Evolutionary conservation across 169 alveolate genomes (phyloP), one percentile per base, ranked within the genome.

Genomic region (Cyclospora cayetanensis): DNA sequence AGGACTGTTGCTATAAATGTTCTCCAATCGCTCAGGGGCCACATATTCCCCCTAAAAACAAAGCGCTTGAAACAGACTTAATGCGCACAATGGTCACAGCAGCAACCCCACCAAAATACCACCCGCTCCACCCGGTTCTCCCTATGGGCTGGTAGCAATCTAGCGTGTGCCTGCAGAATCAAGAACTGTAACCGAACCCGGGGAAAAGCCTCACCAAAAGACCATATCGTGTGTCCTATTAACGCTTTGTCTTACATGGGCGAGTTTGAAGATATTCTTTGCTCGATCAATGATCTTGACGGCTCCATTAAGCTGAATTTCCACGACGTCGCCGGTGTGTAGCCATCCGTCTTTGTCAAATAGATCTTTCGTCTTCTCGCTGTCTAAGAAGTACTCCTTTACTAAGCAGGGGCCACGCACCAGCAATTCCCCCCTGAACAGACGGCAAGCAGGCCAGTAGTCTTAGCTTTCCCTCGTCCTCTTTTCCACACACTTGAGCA

Each of bases 311-410:
- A 94, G 96, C 63, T 53, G 68, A 25, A 91, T 68, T 70, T 55
- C 85, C 20, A 97, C 99, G 18, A 98, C 95, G 93, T 98, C 99
- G 31, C 99, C 99, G 34, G 98, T 95, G 86, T 95, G 97, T 34
- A 98, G 83, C 98, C 99, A 98, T 1, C 98, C 99, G 29, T 97
- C 98, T 27, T 66, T 90, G 93, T 97, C 98, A 31, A 97, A 66
- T 3, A 96, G 95, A 72, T 94, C 98, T 12, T 79, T 63, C 27
- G 98, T 97, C 89, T 93, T 94, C 46, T 96, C 95, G 4, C 86
- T 77, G 42, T 52, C 43, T 72, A 52, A 42, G 87, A 86, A 92
- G 42, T 92, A 92, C 46, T 92, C 72, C 42, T 79, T 66, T 68
- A 63, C 83, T 12, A 91, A 39, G 15, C 83, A 25, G 22, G 94